These are phyloP conservation scores for Cymbidium sinense DNA, from an alignment of 106 monocot genomes.

Conservation along the genomic window DNA sequence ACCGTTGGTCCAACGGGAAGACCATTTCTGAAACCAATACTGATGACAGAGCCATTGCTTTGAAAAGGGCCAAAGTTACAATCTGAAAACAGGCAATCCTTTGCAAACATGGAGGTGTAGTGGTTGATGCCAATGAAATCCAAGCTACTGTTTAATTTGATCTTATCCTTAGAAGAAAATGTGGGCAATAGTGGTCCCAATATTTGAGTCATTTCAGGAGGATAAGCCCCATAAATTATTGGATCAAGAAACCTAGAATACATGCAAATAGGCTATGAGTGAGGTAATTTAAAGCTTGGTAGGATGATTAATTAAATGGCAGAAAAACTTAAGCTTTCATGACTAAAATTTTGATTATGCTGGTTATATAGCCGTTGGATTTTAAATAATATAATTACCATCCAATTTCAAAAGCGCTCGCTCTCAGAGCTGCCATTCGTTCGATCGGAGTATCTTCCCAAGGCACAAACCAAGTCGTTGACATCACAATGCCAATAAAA, in stretches of 20 bases:
- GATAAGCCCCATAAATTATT: slow-evolving; percentile 37
- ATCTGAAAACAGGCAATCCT: slow-evolving; percentile 37
- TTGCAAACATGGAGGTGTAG: slow-evolving; percentile 38
- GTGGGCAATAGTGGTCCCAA: slow-evolving; percentile 28
- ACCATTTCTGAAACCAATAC: slow-evolving; percentile 23
- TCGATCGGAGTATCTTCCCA: slow-evolving; percentile 19
- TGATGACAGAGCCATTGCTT: slow-evolving; percentile 9
- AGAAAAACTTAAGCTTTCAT: no score
- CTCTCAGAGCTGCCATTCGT: slow-evolving; percentile 19
- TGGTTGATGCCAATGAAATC: slow-evolving; percentile 63
- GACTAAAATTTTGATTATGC: no score
- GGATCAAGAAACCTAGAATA: slow-evolving; percentile 26
- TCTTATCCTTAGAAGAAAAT: slow-evolving; percentile 25
- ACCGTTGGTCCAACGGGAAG: slow-evolving; percentile 37
- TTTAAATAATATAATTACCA: no score
- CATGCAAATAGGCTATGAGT: neutral
- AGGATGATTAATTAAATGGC: no score
- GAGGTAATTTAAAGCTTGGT: no score
- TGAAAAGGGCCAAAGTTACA: slow-evolving; percentile 8
- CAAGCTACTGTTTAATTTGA: slow-evolving; percentile 18
- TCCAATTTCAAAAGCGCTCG: slow-evolving; percentile 22
- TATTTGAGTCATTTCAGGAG: slow-evolving; percentile 35
- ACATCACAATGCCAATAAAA: slow-evolving; percentile 37
- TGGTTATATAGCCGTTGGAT: no score
- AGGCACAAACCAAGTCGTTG: slow-evolving; percentile 26